A percentile compares a stretch with the other conserved stretches of the same genome.
phyloP scores from a whole-genome alignment of 495 filamentous ascomycete species.

The Trichoderma asperelloides region DNA sequence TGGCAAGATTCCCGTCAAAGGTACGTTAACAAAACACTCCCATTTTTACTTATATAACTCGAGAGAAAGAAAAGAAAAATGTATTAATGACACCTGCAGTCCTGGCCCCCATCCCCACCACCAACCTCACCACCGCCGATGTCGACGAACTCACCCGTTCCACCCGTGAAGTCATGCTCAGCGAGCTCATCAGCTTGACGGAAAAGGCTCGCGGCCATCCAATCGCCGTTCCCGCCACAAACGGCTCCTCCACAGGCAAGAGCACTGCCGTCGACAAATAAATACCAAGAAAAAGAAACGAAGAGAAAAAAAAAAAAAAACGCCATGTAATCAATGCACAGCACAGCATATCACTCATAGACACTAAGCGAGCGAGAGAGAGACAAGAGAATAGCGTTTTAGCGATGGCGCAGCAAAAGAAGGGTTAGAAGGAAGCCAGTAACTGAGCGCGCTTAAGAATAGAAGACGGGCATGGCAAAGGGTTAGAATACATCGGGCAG shows the following conservation, averaged over 20 bases:
- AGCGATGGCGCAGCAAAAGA: background rate
- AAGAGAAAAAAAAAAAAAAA: too few species aligned
- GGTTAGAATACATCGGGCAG: too few species aligned
- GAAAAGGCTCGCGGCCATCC: constrained; percentile 28
- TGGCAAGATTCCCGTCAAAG: constrained; percentile 72
- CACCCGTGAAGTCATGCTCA: constrained; percentile 72
- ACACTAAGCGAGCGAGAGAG: background rate
- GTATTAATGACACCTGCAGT: constrained; percentile 40
- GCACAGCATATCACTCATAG: background rate
- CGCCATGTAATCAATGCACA: too few species aligned
- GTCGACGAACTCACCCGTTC: constrained; percentile 67
- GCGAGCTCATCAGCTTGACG: constrained; percentile 58
- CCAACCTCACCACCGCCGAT: constrained; percentile 64
- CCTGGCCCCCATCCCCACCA: constrained; percentile 77
- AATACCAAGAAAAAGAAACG: too few species aligned
- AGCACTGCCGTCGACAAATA: background rate
- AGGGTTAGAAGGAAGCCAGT: background rate
- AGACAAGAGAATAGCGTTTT: background rate
- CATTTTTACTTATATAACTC: background rate
- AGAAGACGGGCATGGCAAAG: background rate
- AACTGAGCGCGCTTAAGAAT: background rate
- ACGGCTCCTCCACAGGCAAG: background rate
- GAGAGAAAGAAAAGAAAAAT: background rate
- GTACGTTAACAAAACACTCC: constrained; percentile 34
- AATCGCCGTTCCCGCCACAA: constrained; percentile 20